Evolutionary conservation across 2,329 filamentous ascomycete genomes (phyloP).

Genomic region (Cladosporium velox): DNA sequence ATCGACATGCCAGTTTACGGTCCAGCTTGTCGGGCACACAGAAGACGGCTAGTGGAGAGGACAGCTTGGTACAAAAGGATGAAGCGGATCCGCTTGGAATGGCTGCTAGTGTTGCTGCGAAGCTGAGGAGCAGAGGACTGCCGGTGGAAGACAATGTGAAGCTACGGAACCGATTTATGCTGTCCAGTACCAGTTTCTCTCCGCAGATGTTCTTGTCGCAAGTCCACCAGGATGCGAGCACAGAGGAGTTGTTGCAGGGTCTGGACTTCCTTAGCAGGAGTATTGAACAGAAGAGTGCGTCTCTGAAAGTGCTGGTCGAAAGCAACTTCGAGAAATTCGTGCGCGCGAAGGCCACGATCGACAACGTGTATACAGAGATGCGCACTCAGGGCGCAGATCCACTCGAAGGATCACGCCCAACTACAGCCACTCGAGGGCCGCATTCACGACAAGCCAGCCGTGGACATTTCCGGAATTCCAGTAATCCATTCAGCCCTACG

Average conservation of each 20-base stretch:
- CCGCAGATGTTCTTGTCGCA: slow-evolving; percentile 89
- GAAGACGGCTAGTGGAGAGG: slow-evolving; percentile 66
- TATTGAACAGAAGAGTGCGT: slow-evolving; percentile 97
- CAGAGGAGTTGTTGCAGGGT: slow-evolving; percentile 75
- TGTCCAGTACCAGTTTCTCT: slow-evolving; percentile 94
- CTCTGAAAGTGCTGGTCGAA: slow-evolving; percentile 92
- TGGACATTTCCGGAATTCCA: slow-evolving; percentile 40
- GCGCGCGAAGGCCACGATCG: slow-evolving; percentile 93
- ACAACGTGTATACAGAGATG: slow-evolving; percentile 99
- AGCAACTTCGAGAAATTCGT: slow-evolving; percentile 99
- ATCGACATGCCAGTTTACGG: slow-evolving; percentile 70
- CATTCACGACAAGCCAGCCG: slow-evolving; percentile 69
- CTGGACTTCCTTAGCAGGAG: slow-evolving; percentile 84
- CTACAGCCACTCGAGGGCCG: slow-evolving; percentile 29
- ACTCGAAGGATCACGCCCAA: slow-evolving; percentile 29
- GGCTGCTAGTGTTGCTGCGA: slow-evolving; percentile 80
- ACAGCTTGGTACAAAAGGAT: slow-evolving; percentile 82
- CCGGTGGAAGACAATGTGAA: slow-evolving; percentile 75
- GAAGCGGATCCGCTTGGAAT: slow-evolving; percentile 91
- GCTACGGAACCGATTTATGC: slow-evolving; percentile 83
- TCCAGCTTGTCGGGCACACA: slow-evolving; percentile 62
- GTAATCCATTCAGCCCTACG: slow-evolving; percentile 38
- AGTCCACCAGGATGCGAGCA: slow-evolving; percentile 83
- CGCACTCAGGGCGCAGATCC: slow-evolving; percentile 64
- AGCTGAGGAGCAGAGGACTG: slow-evolving; percentile 74